A percentile compares a stretch with the other conserved stretches of the same genome.
Evolutionary conservation across 2,329 filamentous ascomycete genomes (phyloP).

Genomic region (Endoconidiophora laricicola): DNA sequence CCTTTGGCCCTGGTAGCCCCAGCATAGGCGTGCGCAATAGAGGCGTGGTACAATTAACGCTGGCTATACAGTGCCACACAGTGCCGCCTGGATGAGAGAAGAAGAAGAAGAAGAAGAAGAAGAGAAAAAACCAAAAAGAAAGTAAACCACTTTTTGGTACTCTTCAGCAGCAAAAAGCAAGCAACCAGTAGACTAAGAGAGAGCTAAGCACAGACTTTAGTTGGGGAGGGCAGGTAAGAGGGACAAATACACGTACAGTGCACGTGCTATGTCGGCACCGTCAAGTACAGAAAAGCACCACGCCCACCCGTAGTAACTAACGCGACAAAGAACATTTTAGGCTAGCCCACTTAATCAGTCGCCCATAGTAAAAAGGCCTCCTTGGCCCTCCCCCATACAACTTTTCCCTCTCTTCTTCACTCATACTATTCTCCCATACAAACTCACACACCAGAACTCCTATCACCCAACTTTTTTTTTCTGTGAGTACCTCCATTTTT

Average conservation of each 20-base stretch:
- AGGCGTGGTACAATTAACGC: too few species aligned
- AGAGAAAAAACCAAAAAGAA: neutral
- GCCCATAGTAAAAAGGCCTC: conserved; percentile 49
- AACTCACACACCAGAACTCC: conserved; percentile 35
- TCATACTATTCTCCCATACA: conserved; percentile 44
- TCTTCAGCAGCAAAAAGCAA: neutral
- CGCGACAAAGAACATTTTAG: conserved; percentile 12
- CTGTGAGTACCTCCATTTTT: conserved; percentile 35
- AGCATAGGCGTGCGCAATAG: too few species aligned
- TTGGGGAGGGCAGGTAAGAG: neutral
- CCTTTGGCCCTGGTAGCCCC: too few species aligned
- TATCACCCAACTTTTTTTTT: conserved; percentile 18
- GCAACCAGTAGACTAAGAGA: neutral
- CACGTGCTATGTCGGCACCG: too few species aligned
- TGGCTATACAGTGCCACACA: neutral
- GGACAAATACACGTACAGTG: conserved; percentile 11
- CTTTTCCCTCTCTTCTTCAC: conserved; percentile 39
- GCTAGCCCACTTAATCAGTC: conserved; percentile 37
- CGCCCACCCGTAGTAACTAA: conserved; percentile 1
- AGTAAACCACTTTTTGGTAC: too few species aligned
- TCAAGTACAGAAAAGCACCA: conserved; percentile 14
- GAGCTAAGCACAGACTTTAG: conserved; percentile 1
- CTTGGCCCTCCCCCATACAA: conserved; percentile 38
- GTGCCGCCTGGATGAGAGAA: neutral
- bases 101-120: neutral